Base-by-base conservation (phyloP, 2,329 filamentous ascomycete species). In the Tolypocladium guangdongense region DNA sequence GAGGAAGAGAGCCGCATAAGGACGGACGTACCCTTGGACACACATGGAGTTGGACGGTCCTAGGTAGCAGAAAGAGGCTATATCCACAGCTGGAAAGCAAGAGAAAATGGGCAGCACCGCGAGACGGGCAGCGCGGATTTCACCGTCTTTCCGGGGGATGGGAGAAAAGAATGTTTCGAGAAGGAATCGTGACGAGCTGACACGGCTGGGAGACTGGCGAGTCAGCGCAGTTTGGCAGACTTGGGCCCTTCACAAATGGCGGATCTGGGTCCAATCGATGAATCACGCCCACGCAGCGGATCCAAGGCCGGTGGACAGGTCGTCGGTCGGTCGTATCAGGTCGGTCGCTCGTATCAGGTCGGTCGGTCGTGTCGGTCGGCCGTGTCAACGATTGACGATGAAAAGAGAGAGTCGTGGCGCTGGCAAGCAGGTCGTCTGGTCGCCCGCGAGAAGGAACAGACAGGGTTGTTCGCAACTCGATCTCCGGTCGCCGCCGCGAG, bases 31-130 rank as follows among this genome's bases (percentile, higher is more conserved):
- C 52, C 41, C 49, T 46, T 54, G 12, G 35, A 22, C 24, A 51
- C 33, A 50, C 52, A 54, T 54, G 38, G 49, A 54, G 51, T 38
- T 24, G 33, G 27, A 38, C 43, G 3, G 27, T 38, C 37, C 37
- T 38, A 11, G 18, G 37, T n/a, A 10, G n/a, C 16, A 32, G 16
- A n/a, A 33, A 20, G 12, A 47, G 11, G 27, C 27, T 32, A 24
- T 45, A 2, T 32, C 43, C 14, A 32, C 41, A n/a, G 10, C 27
- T 14, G 27, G 10, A 33, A 12, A 47, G 43, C 43, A 32, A 47
- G 43, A 18, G 18, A 49, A 24, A 36, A 18, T 20, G 8, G 47
- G 20, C 11, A 36, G 47, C 47, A 37, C 33, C 32, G 33, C 32
- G 33, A 37, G 12, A 27, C 32, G 32, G 20, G 22, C 20, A 37